Evolutionary conservation across 768 basidiomycete genomes (phyloP).

Genomic region (Hirschioporus abietinus): DNA sequence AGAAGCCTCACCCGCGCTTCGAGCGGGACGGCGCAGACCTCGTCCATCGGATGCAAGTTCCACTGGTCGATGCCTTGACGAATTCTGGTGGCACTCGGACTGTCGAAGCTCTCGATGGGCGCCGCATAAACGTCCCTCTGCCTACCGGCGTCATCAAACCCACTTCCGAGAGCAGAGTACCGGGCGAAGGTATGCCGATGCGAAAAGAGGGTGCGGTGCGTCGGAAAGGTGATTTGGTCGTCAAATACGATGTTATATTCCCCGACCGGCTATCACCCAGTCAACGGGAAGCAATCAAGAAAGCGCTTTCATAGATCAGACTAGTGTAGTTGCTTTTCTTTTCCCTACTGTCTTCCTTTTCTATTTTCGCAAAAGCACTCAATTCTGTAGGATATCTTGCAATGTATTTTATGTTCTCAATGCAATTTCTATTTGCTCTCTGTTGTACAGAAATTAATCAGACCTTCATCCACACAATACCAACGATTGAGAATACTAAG

Average conservation of each 20-base stretch:
- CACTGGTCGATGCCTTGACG: constrained; percentile 79
- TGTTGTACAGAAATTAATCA: too few relatives aligned
- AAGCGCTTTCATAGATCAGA: constrained; percentile 34
- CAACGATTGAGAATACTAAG: too few relatives aligned
- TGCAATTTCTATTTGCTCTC: neutral
- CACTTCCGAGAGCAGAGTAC: constrained; percentile 61
- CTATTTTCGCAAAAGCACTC: neutral
- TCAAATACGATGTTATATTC: constrained; percentile 83
- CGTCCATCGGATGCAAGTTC: constrained; percentile 49
- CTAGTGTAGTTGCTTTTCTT: constrained; percentile 6
- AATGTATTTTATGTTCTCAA: neutral
- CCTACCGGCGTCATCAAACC: constrained; percentile 74
- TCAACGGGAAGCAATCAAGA: constrained; percentile 79
- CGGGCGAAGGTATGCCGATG: constrained; percentile 88
- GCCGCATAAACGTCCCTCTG: constrained; percentile 61
- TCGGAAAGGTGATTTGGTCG: constrained; percentile 78
- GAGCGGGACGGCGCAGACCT: constrained; percentile 81
- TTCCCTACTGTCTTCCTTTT: neutral
- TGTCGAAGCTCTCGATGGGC: constrained; percentile 74
- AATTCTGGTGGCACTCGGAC: constrained; percentile 49
- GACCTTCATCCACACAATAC: too few relatives aligned
- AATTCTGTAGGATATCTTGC: neutral
- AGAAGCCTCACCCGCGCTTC: constrained; percentile 81
- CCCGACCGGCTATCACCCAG: constrained; percentile 65
- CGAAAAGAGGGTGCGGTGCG: constrained; percentile 66